Evolutionary conservation across 352 stramenopile genomes (phyloP).

Genomic region (Globisporangium canariense): DNA sequence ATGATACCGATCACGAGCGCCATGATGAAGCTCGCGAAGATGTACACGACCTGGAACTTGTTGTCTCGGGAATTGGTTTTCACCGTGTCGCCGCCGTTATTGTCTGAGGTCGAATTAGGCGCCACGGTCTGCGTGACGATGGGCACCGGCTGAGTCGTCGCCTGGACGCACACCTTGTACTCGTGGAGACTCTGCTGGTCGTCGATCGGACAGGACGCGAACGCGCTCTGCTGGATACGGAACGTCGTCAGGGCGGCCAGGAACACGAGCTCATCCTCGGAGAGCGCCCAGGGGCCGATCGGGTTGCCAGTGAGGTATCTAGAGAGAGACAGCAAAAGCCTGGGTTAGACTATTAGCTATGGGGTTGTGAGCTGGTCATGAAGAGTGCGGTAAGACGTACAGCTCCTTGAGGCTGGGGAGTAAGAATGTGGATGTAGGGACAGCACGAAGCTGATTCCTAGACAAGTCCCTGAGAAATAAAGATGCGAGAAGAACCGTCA

Average conservation of each 20-base stretch:
- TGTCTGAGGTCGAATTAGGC: constrained; percentile 8
- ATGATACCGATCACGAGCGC: constrained; percentile 26
- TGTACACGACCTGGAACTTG: constrained; percentile 28
- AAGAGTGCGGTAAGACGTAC: constrained; percentile 10
- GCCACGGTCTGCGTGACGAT: neutral
- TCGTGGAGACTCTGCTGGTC: constrained; percentile 26
- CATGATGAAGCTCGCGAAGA: constrained; percentile 35
- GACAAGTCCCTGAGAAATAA: constrained; percentile 13
- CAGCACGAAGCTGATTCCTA: constrained; percentile 14
- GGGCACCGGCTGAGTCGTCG: neutral
- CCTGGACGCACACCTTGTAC: constrained; percentile 27
- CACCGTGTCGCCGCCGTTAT: neutral
- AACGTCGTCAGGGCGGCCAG: constrained; percentile 28
- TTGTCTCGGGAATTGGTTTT: neutral
- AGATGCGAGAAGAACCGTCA: neutral
- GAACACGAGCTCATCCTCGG: constrained; percentile 26
- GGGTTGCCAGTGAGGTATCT: constrained; percentile 35
- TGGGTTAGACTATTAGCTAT: neutral
- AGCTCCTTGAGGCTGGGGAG: constrained; percentile 19
- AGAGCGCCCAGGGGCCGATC: constrained; percentile 27
- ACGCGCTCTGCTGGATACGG: constrained; percentile 35
- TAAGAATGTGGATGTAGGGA: constrained; percentile 12
- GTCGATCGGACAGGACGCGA: constrained; percentile 31
- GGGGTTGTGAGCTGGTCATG: neutral
- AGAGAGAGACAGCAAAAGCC: neutral